Base-by-base conservation (phyloP, 2,329 filamentous ascomycete species). In the Periconia sp. region DNA sequence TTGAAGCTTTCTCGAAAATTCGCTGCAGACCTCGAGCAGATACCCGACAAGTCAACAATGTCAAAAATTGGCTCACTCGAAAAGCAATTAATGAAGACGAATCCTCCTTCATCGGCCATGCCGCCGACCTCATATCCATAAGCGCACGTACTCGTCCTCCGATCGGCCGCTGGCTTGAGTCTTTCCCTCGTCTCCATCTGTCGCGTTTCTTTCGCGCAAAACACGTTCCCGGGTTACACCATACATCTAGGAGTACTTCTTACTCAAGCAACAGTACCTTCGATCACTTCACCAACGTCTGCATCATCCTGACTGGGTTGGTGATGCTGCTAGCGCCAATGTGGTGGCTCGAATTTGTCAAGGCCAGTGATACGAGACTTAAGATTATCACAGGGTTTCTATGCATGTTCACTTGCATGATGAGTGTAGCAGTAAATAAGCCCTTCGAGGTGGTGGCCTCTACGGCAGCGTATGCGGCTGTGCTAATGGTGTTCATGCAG, bases 321-420 rank as follows among this genome's bases (percentile, higher is more conserved):
- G 8, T 34, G 1, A 61, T 65, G 56, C 43, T 65, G 11, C 29
- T 62, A 8, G 53, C 40, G 3, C 58, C 61, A 1, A 16, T 63
- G 26, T 65, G 58, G 61, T 48, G 39, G 48, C 32, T 63, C 6
- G 52, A 51, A 12, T 51, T 36, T 28, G 39, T 49, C 0, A 25
- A 36, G 1, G 32, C 24, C 2, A 54, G 34, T 9, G 26, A 22
- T 8, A 32, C 7, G 4, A 30, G 51, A 22, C 24, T 63, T 4
- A 38, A 25, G 3, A 43, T 61, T 25, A 62, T 63, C n/a, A 63
- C 59, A 0, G 52, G 37, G 2, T 63, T 65, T 25, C 15, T 64
- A 3, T 24, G 29, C 10, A 13, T 52, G 0, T 62, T 63, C 21
- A 47, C 54, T 2, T 33, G 12, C 2, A 15, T 53, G 5, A 52